phyloP scores from a whole-genome alignment of 2,329 filamentous ascomycete genomes.

The Colletotrichum neosansevieriae region DNA sequence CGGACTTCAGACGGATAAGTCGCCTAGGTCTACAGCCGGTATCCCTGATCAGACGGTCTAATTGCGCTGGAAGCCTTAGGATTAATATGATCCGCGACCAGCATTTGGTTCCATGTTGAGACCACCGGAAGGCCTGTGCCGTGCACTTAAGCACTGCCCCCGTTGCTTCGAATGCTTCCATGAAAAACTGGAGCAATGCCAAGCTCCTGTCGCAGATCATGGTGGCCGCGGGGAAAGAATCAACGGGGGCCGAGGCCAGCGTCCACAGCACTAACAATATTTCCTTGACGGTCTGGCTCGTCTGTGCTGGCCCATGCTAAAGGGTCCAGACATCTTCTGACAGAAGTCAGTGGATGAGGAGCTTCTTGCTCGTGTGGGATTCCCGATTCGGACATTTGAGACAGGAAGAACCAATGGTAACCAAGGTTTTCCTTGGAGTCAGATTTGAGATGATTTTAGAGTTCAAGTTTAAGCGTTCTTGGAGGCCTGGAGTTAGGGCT shows the following conservation, averaged over 20 bases:
- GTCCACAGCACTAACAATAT: background rate
- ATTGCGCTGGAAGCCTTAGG: background rate
- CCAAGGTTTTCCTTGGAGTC: background rate
- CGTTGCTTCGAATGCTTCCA: slow-evolving; percentile 8
- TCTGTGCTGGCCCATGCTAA: slow-evolving; percentile 3
- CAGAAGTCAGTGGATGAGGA: background rate
- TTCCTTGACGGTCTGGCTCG: background rate
- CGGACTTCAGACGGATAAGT: slow-evolving; percentile 11
- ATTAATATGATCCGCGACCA: slow-evolving; percentile 7
- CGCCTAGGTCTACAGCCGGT: background rate
- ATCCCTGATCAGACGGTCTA: slow-evolving; percentile 4
- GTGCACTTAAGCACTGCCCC: slow-evolving; percentile 16
- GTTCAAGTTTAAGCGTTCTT: slow-evolving; percentile 11
- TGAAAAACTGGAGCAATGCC: background rate
- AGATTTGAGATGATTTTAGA: background rate
- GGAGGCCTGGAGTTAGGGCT: background rate
- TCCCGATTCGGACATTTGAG: slow-evolving; percentile 14
- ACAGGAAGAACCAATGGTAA: background rate
- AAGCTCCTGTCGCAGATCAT: slow-evolving; percentile 12
- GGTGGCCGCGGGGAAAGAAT: slow-evolving; percentile 12
- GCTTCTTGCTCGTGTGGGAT: background rate
- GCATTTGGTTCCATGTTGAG: background rate
- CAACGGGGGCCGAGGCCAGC: background rate
- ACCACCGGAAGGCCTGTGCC: slow-evolving; percentile 14
- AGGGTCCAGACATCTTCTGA: slow-evolving; percentile 10